Conservation (phyloP, 1,284 basidiomycete species). For the Sporisorium scitamineum region DNA sequence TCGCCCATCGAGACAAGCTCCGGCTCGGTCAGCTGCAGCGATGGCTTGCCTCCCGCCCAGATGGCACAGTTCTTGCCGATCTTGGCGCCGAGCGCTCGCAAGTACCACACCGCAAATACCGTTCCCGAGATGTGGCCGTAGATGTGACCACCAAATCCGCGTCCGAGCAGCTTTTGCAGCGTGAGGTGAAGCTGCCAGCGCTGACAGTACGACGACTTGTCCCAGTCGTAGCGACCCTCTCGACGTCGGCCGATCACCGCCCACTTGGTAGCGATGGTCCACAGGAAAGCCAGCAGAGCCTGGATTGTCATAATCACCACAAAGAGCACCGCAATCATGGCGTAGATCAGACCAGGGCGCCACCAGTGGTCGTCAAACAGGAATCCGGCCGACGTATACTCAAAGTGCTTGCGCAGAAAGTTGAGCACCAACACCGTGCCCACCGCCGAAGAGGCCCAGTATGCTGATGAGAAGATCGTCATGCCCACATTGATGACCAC, state of each 20-base stretch:
- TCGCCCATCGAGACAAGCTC: constrained; percentile 68
- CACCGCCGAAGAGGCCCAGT: constrained; percentile 68
- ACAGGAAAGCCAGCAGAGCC: constrained; percentile 60
- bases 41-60: constrained; percentile 69
- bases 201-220: constrained; percentile 69
- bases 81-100: constrained; percentile 64
- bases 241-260: constrained; percentile 65
- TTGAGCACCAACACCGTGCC: constrained; percentile 66
- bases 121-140: constrained; percentile 65
- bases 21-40: constrained; percentile 67
- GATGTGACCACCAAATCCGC: constrained; percentile 67
- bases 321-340: constrained; percentile 62
- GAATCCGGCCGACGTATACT: constrained; percentile 36
- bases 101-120: constrained; percentile 65
- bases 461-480: constrained; percentile 64
- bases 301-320: constrained; percentile 63
- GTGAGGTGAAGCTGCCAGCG: constrained; percentile 68
- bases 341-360: constrained; percentile 66
- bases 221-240: constrained; percentile 69
- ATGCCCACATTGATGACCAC: constrained; percentile 66
- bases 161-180: constrained; percentile 62
- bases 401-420: constrained; percentile 55
- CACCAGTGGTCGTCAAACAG: constrained; percentile 68
- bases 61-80: constrained; percentile 66
- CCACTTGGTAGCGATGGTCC: constrained; percentile 68